Evolutionary conservation across 2,329 filamentous ascomycete species (phyloP).

Genomic region (Neonectria ditissima): DNA sequence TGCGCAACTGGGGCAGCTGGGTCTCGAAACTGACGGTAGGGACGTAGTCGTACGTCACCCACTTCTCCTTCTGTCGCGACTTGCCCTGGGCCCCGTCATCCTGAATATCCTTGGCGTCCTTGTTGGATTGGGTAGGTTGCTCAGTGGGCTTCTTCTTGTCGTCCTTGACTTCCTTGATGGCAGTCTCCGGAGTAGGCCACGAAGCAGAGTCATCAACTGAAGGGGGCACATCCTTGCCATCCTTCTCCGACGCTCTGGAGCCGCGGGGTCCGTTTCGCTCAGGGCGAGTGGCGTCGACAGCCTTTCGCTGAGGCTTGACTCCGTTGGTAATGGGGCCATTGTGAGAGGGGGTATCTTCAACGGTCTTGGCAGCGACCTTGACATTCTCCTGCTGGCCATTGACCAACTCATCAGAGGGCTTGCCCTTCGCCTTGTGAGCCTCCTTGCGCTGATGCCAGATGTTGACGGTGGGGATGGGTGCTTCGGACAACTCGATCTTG

Average conservation of each 20-base stretch:
- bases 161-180: slow-evolving; percentile 76
- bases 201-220: slow-evolving; percentile 80
- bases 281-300: slow-evolving; percentile 54
- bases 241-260: slow-evolving; percentile 59
- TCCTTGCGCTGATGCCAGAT: slow-evolving; percentile 86
- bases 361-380: slow-evolving; percentile 52
- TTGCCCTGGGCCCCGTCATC: slow-evolving; percentile 60
- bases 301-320: slow-evolving; percentile 57
- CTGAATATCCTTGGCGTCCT: slow-evolving; percentile 75
- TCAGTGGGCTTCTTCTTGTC: slow-evolving; percentile 77
- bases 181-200: slow-evolving; percentile 92
- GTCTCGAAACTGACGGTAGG: slow-evolving; percentile 90
- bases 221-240: slow-evolving; percentile 60
- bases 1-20: slow-evolving; percentile 70
- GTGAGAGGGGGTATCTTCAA: slow-evolving; percentile 39
- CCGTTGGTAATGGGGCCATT: slow-evolving; percentile 51
- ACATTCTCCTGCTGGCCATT: slow-evolving; percentile 55
- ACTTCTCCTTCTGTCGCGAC: slow-evolving; percentile 80
- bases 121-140: slow-evolving; percentile 69
- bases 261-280: slow-evolving; percentile 61
- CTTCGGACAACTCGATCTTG: slow-evolving; percentile 79
- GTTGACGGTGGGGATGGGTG: slow-evolving; percentile 86
- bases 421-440: slow-evolving; percentile 67
- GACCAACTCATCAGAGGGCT: slow-evolving; percentile 55
- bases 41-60: slow-evolving; percentile 85